Base-by-base conservation (phyloP, 2,329 filamentous ascomycete species). In the Neoscytalidium dimidiatum region DNA sequence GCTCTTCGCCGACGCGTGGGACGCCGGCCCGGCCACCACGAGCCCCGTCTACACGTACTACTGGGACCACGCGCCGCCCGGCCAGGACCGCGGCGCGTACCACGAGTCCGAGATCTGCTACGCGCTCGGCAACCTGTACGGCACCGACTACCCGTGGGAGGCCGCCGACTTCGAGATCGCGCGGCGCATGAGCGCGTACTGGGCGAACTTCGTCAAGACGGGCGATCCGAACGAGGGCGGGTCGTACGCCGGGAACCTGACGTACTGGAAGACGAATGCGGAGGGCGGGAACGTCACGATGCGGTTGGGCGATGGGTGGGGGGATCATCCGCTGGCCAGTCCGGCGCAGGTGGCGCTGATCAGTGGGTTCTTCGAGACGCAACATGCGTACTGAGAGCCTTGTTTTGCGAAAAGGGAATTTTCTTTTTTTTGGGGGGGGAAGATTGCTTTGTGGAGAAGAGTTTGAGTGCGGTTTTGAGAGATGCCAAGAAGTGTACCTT, bases 101-200 rank as follows among this genome's bases (percentile, higher is more conserved):
- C 77, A 79, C 58, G 69, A 73, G 69, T 75, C 73, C 2, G 78
- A 80, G 70, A 77, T 80, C 63, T 74, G 73, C 66, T 79, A 80
- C 61, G 73, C 71, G 1, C 68, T 78, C 21, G 76, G 78, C 64
- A 72, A 73, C 28, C 68, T 79, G 11, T 79, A 79, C 63, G 64
- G 38, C 13, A 68, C 57, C 26, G 66, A 49, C 29, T 68, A 70
- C 4, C 67, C 66, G 2, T 75, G 69, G 66, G 68, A 72, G 38
- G 70, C 70, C 0, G 70, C 71, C 21, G 75, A 77, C 64, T 76
- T 69, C 46, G 67, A 69, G 51, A 72, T 77, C 51, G 38, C 57
- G 11, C 13, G n/a, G n/a, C 46, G 21, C 4, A 49, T 61, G 26
- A 31, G n/a, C 14, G 31, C 7, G 13, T 56, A 56, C 21, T 56